These are phyloP conservation scores for Wickerhamomyces xylosicus DNA, from an alignment of 805 yeast genomes.

Conservation along the genomic window DNA sequence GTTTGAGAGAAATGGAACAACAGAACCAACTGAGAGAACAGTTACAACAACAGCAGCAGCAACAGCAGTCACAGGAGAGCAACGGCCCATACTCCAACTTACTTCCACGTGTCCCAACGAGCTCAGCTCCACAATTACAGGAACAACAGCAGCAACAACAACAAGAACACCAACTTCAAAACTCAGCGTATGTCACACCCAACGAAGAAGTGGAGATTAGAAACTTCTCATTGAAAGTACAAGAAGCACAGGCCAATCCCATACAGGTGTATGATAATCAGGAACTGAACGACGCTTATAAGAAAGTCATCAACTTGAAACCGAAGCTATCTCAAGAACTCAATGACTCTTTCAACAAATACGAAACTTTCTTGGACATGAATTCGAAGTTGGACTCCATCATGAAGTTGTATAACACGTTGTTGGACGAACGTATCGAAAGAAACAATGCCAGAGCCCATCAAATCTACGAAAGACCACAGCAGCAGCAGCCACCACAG, in stretches of 20 bases:
- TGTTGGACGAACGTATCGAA: conserved; percentile 48
- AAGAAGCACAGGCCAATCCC: conserved; percentile 20
- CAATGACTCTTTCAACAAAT: conserved; percentile 44
- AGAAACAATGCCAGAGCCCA: conserved; percentile 20
- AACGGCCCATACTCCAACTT: conserved; percentile 11
- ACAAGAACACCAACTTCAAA: conserved; percentile 9
- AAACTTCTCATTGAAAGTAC: conserved; percentile 59
- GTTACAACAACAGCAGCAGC: conserved; percentile 6
- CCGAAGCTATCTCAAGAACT: conserved; percentile 61
- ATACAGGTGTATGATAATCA: conserved; percentile 13
- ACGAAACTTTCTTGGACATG: conserved; percentile 60
- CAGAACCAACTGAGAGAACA: conserved; percentile 15
- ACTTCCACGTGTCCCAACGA: conserved; percentile 9
- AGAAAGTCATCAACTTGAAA: conserved; percentile 46
- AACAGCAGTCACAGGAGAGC: conserved; percentile 7
- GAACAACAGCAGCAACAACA: conserved; percentile 10
- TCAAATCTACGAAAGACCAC: conserved; percentile 11
- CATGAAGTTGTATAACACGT: conserved; percentile 63
- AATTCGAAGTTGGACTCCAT: conserved; percentile 72
- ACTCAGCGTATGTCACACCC: conserved; percentile 23
- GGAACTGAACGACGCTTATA: conserved; percentile 46
- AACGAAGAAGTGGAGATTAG: conserved; percentile 63
- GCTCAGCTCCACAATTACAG: conserved; percentile 2
- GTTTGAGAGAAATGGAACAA: conserved; percentile 60
- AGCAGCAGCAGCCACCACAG: conserved; percentile 2